Percentiles rank a stretch among this genome's conserved stretches.
Evolutionary conservation across 176 grass and related monocot species (phyloP).

Genomic region (Oryza glumipatula): DNA sequence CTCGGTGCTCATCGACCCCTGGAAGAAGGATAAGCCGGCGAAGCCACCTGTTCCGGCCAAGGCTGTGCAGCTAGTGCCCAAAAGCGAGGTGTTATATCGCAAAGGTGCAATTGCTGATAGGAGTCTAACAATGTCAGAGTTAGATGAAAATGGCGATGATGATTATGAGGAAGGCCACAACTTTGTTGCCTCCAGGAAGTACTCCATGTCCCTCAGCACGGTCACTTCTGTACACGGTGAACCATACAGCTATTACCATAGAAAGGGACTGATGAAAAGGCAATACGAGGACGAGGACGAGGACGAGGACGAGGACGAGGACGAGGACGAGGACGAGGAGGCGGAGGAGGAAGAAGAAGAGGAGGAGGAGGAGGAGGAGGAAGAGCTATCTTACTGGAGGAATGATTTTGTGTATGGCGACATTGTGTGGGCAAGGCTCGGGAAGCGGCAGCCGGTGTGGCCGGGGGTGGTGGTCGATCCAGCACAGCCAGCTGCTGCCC

Average conservation of each 20-base stretch:
- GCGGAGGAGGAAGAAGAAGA: slow-evolving; percentile 7
- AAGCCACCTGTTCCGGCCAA: slow-evolving; percentile 39
- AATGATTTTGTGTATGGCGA: slow-evolving; percentile 70
- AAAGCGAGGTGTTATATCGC: slow-evolving; percentile 23
- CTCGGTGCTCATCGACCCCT: slow-evolving; percentile 86
- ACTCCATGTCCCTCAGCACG: slow-evolving; percentile 54
- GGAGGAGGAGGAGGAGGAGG: slow-evolving; percentile 5
- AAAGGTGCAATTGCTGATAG: slow-evolving; percentile 43
- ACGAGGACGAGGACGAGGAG: neutral
- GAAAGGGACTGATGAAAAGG: slow-evolving; percentile 39
- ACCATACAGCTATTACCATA: slow-evolving; percentile 18
- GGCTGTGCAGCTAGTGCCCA: slow-evolving; percentile 24
- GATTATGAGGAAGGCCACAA: slow-evolving; percentile 54
- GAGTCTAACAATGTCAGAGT: slow-evolving; percentile 44
- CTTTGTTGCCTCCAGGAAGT: slow-evolving; percentile 58
- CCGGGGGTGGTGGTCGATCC: slow-evolving; percentile 80
- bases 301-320: slow-evolving; percentile 6
- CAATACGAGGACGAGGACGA: slow-evolving; percentile 34
- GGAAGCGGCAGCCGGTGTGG: slow-evolving; percentile 79
- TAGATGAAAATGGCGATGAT: slow-evolving; percentile 45
- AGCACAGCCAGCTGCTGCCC: slow-evolving; percentile 54
- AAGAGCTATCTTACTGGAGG: slow-evolving; percentile 31
- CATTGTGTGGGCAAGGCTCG: slow-evolving; percentile 86
- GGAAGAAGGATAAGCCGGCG: slow-evolving; percentile 79
- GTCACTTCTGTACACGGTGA: slow-evolving; percentile 48